Conservation (phyloP, 257 asterid genomes). For the Nicotiana sylvestris region DNA sequence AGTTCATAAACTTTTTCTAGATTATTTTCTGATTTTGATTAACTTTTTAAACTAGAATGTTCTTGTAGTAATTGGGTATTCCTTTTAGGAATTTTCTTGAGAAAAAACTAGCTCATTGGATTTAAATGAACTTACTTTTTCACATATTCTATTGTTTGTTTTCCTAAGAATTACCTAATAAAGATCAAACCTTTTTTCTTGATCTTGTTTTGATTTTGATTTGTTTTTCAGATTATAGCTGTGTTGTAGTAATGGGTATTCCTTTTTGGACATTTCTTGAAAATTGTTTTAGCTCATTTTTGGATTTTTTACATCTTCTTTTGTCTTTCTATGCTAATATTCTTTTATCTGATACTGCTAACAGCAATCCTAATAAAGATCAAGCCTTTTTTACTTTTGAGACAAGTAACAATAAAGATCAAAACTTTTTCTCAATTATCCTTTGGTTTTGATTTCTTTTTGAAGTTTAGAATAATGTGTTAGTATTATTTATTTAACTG, state of each 20-base stretch:
- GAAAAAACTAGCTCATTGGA: background rate
- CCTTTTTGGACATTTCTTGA: too few species aligned
- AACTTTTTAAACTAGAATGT: background rate
- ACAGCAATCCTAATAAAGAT: too few species aligned
- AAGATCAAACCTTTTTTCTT: background rate
- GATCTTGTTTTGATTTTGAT: background rate
- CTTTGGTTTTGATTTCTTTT: background rate
- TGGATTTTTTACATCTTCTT: background rate
- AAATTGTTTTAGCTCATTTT: too few species aligned
- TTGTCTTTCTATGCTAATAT: background rate
- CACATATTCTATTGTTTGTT: background rate
- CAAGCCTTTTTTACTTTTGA: background rate
- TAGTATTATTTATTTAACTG: background rate
- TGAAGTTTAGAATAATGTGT: background rate
- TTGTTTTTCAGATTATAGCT: too few species aligned
- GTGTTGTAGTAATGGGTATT: background rate
- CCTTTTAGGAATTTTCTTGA: background rate
- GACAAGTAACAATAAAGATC: background rate
- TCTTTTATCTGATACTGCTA: too few species aligned
- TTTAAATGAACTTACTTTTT: background rate
- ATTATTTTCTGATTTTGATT: background rate
- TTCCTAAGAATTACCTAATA: background rate
- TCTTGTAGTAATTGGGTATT: background rate
- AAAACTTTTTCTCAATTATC: background rate
- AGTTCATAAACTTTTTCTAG: background rate